These are phyloP conservation scores for Aspergillus luchuensis DNA, from an alignment of 2,329 filamentous ascomycete genomes.

Conservation along the genomic window DNA sequence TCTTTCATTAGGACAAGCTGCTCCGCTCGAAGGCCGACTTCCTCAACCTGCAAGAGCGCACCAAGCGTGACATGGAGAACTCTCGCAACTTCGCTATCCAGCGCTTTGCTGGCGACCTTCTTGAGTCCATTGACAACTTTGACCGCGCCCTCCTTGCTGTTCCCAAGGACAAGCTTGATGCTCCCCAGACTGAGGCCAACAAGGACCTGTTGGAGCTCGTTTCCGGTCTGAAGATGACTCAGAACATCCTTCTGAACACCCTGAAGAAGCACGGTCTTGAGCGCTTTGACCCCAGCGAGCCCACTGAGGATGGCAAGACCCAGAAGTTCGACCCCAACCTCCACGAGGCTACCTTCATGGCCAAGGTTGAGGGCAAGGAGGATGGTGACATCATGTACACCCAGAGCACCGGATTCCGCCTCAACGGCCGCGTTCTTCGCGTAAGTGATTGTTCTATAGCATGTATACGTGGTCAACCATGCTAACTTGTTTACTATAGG, in stretches of 20 bases:
- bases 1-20: conserved; percentile 75
- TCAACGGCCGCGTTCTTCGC: conserved; percentile 86
- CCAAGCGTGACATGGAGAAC: conserved; percentile 81
- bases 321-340: conserved; percentile 95
- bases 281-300: conserved; percentile 71
- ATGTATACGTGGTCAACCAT: neutral
- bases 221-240: conserved; percentile 93
- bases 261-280: conserved; percentile 93
- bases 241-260: conserved; percentile 81
- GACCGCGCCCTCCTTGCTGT: conserved; percentile 87
- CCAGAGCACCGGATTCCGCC: conserved; percentile 92
- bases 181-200: conserved; percentile 56
- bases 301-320: conserved; percentile 52
- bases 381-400: conserved; percentile 88
- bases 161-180: conserved; percentile 69
- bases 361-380: conserved; percentile 82
- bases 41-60: conserved; percentile 96
- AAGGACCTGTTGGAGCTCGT: conserved; percentile 79
- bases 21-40: conserved; percentile 93
- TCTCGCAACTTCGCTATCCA: conserved; percentile 94
- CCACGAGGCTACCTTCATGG: conserved; percentile 96
- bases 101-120: conserved; percentile 87
- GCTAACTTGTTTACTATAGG: conserved; percentile 42
- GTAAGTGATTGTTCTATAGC: conserved; percentile 37
- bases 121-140: conserved; percentile 95